Conservation (phyloP, 139 green algal genomes). For the Coelastrella sp. region DNA sequence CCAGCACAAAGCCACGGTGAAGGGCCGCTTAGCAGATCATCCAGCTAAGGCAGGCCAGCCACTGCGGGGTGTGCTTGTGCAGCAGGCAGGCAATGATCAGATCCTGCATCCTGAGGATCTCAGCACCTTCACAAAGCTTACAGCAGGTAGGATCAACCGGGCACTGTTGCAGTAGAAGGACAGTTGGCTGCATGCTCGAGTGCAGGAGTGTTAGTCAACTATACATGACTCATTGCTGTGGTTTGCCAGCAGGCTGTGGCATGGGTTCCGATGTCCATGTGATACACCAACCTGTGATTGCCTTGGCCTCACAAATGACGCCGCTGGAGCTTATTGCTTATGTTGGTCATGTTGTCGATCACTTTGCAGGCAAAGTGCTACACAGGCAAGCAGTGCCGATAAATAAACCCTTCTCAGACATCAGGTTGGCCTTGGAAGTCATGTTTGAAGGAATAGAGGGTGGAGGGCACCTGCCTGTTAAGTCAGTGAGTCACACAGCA, state of each 20-base stretch:
- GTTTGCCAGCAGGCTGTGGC: no score
- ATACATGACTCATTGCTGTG: no score
- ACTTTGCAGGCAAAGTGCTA: constrained; percentile 38
- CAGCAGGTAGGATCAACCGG: constrained; percentile 52
- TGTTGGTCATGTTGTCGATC: neutral
- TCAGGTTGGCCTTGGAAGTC: constrained; percentile 87
- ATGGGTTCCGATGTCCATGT: no score
- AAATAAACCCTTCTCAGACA: constrained; percentile 68
- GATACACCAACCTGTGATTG: neutral
- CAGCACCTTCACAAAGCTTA: constrained; percentile 88
- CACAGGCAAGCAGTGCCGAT: constrained; percentile 84
- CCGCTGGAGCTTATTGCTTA: neutral
- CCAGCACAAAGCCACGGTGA: constrained; percentile 64
- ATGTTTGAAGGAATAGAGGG: constrained; percentile 91
- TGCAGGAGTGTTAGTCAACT: no score
- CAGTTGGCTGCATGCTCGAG: no score
- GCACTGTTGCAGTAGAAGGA: no score
- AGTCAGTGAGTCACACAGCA: neutral
- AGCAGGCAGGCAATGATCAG: constrained; percentile 49
- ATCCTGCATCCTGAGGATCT: constrained; percentile 92
- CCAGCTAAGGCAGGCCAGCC: constrained; percentile 54
- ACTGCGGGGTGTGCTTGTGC: constrained; percentile 73
- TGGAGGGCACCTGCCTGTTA: constrained; percentile 38
- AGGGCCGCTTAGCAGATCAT: constrained; percentile 81
- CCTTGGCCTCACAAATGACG: no score